phyloP scores from a whole-genome alignment of 495 filamentous ascomycete species.

The Chaetomium fimeti region DNA sequence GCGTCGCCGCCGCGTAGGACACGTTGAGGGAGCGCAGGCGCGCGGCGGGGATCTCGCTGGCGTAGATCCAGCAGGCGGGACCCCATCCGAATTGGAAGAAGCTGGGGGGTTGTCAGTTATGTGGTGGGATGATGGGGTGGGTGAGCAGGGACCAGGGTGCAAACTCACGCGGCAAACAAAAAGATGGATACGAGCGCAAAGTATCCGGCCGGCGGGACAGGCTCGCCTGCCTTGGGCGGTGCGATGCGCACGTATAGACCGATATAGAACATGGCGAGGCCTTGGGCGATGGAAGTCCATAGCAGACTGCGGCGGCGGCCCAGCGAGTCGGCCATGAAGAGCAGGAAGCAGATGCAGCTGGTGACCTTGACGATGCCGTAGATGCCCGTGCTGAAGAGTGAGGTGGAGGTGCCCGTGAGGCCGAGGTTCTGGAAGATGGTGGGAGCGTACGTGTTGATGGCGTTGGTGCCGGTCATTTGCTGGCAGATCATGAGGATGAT shows the following conservation, averaged over 20 bases:
- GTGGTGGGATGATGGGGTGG: neutral
- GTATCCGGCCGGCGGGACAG: slow-evolving; percentile 53
- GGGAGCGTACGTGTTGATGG: slow-evolving; percentile 55
- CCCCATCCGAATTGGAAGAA: slow-evolving; percentile 82
- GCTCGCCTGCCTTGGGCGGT: slow-evolving; percentile 53
- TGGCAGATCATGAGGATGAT: slow-evolving; percentile 51
- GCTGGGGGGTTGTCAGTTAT: slow-evolving; percentile 17
- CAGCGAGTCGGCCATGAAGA: slow-evolving; percentile 64
- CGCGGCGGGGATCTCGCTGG: slow-evolving; percentile 71
- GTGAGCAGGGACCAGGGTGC: no score
- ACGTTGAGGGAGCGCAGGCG: slow-evolving; percentile 70
- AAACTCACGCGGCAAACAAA: slow-evolving; percentile 59
- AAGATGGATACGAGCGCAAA: slow-evolving; percentile 70
- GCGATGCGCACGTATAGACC: slow-evolving; percentile 74
- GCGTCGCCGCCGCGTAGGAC: slow-evolving; percentile 64
- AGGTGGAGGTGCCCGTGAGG: slow-evolving; percentile 45
- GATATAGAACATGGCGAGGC: slow-evolving; percentile 73
- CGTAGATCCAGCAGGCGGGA: slow-evolving; percentile 75
- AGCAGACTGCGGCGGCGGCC: slow-evolving; percentile 67
- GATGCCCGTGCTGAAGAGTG: slow-evolving; percentile 51
- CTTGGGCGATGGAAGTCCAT: slow-evolving; percentile 70
- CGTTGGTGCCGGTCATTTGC: slow-evolving; percentile 47
- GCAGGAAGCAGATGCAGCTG: slow-evolving; percentile 41
- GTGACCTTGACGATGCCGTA: slow-evolving; percentile 52
- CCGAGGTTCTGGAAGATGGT: slow-evolving; percentile 52